Evolutionary conservation across 805 yeast genomes (phyloP), one percentile per base, ranked within the genome.

Genomic region (Saturnispora diversa): DNA sequence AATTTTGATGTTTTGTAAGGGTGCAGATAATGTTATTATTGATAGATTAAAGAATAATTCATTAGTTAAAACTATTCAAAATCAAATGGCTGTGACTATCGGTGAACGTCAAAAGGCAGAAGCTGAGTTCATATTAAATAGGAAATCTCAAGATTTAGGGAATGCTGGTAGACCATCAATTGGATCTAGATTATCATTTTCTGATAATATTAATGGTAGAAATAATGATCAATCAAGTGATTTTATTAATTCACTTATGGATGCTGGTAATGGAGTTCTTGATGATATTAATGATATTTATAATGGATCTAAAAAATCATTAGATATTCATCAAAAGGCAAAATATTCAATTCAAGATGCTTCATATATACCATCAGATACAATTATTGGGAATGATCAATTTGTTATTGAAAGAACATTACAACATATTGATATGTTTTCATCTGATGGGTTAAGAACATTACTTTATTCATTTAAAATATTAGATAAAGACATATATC

Each of bases 401-500:
- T 84, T 75, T 52, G 66, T 90, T 4, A 55, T 88, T 28, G 96
- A 87, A 55, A 77, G 75, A 48, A 90, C 97, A 0, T 65, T 94
- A 42, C 84, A 85, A 50, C 95, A 94, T 47, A 75, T 92, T 44
- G 97, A 92, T 50, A 94, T 85, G 44, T 92, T 88, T 60, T 87
- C 97, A 0, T 82, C 94, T 0, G 97, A 90, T 47, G 99, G 99
- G 1, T 66, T 92, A 43, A 73, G 99, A 55, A 92, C 99, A 0
- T 70, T 92, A 48, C 58, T 92, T 46, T 92, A 87, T 58, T 79
- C 87, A 3, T 86, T 75, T 63, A 76, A 74, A 50, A 83, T 90
- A 80, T 50, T 92, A 12, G 70, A 72, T 33, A 61, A 65, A 16
- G 56, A 58, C 0, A 81, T 73, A 33, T 90, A 83, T 56, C 67